These are phyloP conservation scores for Ilyonectria destructans DNA, from an alignment of 2,329 filamentous ascomycete genomes.

Conservation along the genomic window DNA sequence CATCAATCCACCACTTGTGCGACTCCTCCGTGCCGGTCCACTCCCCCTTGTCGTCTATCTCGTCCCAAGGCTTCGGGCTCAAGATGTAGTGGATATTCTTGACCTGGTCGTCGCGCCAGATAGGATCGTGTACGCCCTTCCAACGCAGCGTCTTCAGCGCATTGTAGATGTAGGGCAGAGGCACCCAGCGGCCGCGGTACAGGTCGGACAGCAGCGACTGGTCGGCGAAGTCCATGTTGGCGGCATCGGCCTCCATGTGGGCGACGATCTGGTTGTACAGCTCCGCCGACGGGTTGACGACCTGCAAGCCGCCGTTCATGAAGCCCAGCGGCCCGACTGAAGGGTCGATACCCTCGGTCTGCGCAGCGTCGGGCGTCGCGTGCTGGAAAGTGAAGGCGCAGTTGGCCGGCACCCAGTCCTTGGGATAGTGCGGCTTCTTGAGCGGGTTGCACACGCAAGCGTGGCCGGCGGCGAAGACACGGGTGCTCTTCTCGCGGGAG, in stretches of 20 bases:
- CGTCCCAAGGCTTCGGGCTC: slow-evolving; percentile 75
- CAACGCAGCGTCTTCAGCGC: slow-evolving; percentile 74
- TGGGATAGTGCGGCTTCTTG: slow-evolving; percentile 84
- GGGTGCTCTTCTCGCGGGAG: slow-evolving; percentile 57
- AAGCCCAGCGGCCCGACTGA: slow-evolving; percentile 64
- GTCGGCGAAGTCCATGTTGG: slow-evolving; percentile 71
- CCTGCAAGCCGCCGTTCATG: slow-evolving; percentile 68
- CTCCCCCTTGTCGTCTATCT: slow-evolving; percentile 62
- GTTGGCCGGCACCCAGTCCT: slow-evolving; percentile 74
- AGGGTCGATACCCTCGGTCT: slow-evolving; percentile 63
- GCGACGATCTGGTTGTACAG: slow-evolving; percentile 67
- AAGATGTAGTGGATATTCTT: slow-evolving; percentile 77
- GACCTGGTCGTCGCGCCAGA: slow-evolving; percentile 72
- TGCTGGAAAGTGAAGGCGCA: slow-evolving; percentile 74
- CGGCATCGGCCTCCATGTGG: slow-evolving; percentile 65
- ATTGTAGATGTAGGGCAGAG: slow-evolving; percentile 75
- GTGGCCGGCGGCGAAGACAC: slow-evolving; percentile 87
- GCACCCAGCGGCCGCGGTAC: slow-evolving; percentile 70
- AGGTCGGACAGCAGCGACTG: slow-evolving; percentile 72
- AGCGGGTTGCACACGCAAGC: slow-evolving; percentile 91
- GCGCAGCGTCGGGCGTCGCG: slow-evolving; percentile 61
- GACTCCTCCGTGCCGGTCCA: slow-evolving; percentile 64
- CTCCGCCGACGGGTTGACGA: slow-evolving; percentile 67
- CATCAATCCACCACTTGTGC: slow-evolving; percentile 71
- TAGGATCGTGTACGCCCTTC: slow-evolving; percentile 66